A percentile compares a stretch with the other conserved stretches of the same genome.
These are phyloP conservation scores for Xylariaceae sp. DNA, from an alignment of 2,329 filamentous ascomycete genomes.

Conservation along the genomic window DNA sequence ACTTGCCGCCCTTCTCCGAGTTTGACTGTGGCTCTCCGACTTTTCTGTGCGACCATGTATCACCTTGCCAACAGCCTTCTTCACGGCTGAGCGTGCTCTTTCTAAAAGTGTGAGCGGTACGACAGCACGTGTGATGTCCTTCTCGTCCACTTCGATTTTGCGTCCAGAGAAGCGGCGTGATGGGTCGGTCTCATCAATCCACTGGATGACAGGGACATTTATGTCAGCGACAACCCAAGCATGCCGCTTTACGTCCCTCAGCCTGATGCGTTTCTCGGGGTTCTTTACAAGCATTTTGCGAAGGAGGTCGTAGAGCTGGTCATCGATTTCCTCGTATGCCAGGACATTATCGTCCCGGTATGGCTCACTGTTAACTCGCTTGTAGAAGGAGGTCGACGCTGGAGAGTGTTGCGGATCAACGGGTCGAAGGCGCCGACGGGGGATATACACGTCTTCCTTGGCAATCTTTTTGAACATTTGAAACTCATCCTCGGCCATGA, in stretches of 20 bases:
- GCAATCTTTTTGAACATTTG: slow-evolving; percentile 92
- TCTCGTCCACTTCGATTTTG: slow-evolving; percentile 90
- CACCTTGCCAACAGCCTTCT: slow-evolving; percentile 69
- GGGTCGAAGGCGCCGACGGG: slow-evolving; percentile 79
- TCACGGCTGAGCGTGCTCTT: slow-evolving; percentile 79
- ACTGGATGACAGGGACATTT: slow-evolving; percentile 69
- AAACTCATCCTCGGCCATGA: slow-evolving; percentile 89
- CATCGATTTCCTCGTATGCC: slow-evolving; percentile 84
- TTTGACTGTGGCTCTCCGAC: slow-evolving; percentile 60
- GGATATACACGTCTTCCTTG: slow-evolving; percentile 90
- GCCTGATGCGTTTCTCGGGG: slow-evolving; percentile 83
- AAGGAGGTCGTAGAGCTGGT: slow-evolving; percentile 79
- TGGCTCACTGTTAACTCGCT: slow-evolving; percentile 65
- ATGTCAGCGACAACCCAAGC: slow-evolving; percentile 87
- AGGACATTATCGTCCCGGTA: slow-evolving; percentile 81
- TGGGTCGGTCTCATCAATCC: slow-evolving; percentile 96
- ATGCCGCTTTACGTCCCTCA: slow-evolving; percentile 92
- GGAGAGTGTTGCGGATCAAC: slow-evolving; percentile 67
- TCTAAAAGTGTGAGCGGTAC: slow-evolving; percentile 88
- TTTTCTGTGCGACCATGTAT: slow-evolving; percentile 67
- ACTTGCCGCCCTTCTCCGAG: slow-evolving; percentile 64
- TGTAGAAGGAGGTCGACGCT: slow-evolving; percentile 60
- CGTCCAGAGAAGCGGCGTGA: slow-evolving; percentile 77
- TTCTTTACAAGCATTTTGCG: slow-evolving; percentile 85
- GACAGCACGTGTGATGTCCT: slow-evolving; percentile 88